Percentiles rank a stretch among this genome's conserved stretches.
Conservation (phyloP, 2,329 filamentous ascomycete species). For the Botrytis fabae region DNA sequence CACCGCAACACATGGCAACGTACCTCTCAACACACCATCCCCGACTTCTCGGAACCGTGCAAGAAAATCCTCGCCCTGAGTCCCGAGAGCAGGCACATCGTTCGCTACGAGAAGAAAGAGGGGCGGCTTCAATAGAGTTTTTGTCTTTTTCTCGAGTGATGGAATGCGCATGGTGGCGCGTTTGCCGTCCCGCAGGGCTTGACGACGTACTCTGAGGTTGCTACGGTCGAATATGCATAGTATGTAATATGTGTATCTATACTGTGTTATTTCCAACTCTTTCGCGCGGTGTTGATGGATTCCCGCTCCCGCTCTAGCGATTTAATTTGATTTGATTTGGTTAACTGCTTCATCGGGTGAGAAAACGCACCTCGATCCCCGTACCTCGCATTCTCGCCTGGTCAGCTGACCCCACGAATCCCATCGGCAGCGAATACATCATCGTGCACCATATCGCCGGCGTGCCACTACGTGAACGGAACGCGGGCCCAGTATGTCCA, state of each 20-base stretch:
- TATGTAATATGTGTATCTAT: not conserved
- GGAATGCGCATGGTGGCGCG: not conserved
- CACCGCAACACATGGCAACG: not conserved
- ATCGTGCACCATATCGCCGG: conserved; percentile 44
- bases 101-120: not conserved
- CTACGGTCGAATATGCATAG: not conserved
- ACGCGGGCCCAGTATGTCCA: conserved; percentile 40
- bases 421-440: conserved; percentile 44
- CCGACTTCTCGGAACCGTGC: not conserved
- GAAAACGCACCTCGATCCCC: not conserved
- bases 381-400: not conserved
- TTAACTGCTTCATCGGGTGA: not conserved
- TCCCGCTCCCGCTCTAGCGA: too few relatives aligned
- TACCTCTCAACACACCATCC: not conserved
- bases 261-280: too few relatives aligned
- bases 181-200: not conserved
- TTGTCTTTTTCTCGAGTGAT: not conserved
- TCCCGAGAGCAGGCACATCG: not conserved
- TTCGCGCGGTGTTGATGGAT: too few relatives aligned
- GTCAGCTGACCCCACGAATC: conserved; percentile 4
- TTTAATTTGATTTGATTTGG: too few relatives aligned
- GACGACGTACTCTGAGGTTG: not conserved
- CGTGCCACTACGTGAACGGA: conserved; percentile 39
- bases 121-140: not conserved
- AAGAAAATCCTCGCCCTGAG: not conserved